Conservation (phyloP, 2,329 filamentous ascomycete species). For the Botryotinia convoluta region DNA sequence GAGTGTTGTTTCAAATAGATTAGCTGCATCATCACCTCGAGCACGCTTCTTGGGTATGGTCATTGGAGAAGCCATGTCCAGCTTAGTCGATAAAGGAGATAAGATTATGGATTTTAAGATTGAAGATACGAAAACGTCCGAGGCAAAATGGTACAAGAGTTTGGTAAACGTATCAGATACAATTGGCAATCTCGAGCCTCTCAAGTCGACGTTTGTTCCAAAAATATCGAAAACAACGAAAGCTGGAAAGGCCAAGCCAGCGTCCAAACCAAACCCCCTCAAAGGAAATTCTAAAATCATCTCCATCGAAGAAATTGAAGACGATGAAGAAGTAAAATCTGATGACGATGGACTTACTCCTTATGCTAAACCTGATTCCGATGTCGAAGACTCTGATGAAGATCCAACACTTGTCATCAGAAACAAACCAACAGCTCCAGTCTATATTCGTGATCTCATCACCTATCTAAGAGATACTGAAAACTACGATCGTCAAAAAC, state of each 20-base stretch:
- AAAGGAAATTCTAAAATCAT: conserved; percentile 44
- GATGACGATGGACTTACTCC: conserved; percentile 55
- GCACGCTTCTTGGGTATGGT: conserved; percentile 85
- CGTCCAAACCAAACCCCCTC: conserved; percentile 35
- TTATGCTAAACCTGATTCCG: conserved; percentile 83
- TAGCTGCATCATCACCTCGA: conserved; percentile 71
- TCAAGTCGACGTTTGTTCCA: conserved; percentile 40
- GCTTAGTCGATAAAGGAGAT: conserved; percentile 59
- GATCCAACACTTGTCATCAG: conserved; percentile 84
- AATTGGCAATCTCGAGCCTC: conserved; percentile 54
- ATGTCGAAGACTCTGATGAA: conserved; percentile 88
- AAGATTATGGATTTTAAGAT: conserved; percentile 79
- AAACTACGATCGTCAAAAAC: conserved; percentile 77
- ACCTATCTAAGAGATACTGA: conserved; percentile 75
- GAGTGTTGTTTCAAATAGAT: conserved; percentile 77
- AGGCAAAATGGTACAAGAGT: conserved; percentile 72
- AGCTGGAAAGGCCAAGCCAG: conserved; percentile 31
- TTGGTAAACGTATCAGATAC: conserved; percentile 63
- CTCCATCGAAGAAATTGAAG: conserved; percentile 62
- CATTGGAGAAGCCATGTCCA: conserved; percentile 70
- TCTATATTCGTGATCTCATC: conserved; percentile 87
- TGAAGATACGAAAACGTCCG: conserved; percentile 70
- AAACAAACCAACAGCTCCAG: conserved; percentile 78
- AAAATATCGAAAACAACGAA: conserved; percentile 24
- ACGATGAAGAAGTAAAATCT: conserved; percentile 52